Evolutionary conservation across 257 asterid species (phyloP), one percentile per base, ranked within the genome.

Genomic region (Cinchona pubescens): DNA sequence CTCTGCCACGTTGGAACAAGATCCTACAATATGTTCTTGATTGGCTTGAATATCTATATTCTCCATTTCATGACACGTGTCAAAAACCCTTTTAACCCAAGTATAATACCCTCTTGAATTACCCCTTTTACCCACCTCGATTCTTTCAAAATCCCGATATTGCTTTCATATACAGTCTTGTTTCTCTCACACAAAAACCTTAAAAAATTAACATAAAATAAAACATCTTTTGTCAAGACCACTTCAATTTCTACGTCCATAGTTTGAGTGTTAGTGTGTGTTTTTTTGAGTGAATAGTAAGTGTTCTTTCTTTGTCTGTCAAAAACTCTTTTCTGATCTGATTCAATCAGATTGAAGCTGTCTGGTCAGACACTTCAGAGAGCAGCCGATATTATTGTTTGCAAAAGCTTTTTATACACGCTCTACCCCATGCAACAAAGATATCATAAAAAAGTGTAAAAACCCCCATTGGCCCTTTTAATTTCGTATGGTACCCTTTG

Each of bases 11-110:
- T 68, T 63, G 89, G 88, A 82, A 21, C 88, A 55, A 88, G 96
- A 89, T 88, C 91, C 96, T 87, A 86, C 88, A 64, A 83, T 75
- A 86, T 89, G n/a, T n/a, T n/a, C n/a, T n/a, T n/a, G 91, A 92
- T 90, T 92, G 93, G 96, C 78, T 85, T 61, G 23, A 35, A n/a
- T 53, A 34, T 84, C 73, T 43, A 35, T 48, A 37, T 25, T n/a
- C 2, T 71, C 7, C 76, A 79, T 74, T 62, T 43, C 58, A 27
- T 68, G 84, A 78, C 88, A 84, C 83, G 85, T 80, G 68, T 78
- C 76, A 78, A 61, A 32, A 35, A 73, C 80, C 72, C 56, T 58
- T 80, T 77, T 71, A 78, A 73, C 84, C 83, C 11, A 5, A 25
- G 83, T 76, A 80, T 79, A 91, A 82, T 85, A 77, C 86, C 92